Base-by-base conservation (phyloP, 768 basidiomycete species). In the Hemileccinum rubropunctum region DNA sequence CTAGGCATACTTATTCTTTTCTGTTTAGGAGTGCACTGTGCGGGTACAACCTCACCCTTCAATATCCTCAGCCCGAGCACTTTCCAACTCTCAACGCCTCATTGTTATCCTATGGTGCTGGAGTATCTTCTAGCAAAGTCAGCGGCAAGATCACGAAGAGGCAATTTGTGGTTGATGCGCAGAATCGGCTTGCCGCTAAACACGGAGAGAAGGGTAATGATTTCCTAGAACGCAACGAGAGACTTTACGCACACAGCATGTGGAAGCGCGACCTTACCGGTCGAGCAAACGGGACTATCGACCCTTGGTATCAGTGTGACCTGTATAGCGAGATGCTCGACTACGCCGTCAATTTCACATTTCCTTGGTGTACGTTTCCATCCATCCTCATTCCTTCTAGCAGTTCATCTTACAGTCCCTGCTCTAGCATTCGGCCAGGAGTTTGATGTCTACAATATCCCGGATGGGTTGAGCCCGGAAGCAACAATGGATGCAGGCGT, bases 261-360 rank as follows among this genome's bases (percentile, higher is more conserved):
- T 62, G 65, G 59, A 83, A 80, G 63, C 71, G 80, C 47, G 76
- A 79, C 61, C 64, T 83, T 20, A 65, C 68, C 18, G 70, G 72
- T 10, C 71, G 81, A 32, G 63, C 78, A 3, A 82, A 82, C 53
- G 82, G 76, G 10, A 79, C 78, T 2, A 76, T 83, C 45, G 77
- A 83, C 62, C 72, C 80, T 17, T 78, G 73, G 77, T 84, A 83
- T 52, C 75, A 77, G 4, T 88, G 87, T 61, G 71, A 80, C 46
- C 58, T 87, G 6, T 74, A 80, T 47, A 73, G 77, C 42, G 80
- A 83, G 68, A 77, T 83, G 66, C 56, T 85, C 27, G 85, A 88
- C 59, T 88, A 88, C 59, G 83, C 85, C 7, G 42, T 81, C 51
- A 88, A 88, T 59, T 87, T 76, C 61, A 85, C 85, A 0, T 80